These are phyloP conservation scores for Lasiosphaeris hirsuta DNA, from an alignment of 495 filamentous ascomycete species.

Conservation along the genomic window DNA sequence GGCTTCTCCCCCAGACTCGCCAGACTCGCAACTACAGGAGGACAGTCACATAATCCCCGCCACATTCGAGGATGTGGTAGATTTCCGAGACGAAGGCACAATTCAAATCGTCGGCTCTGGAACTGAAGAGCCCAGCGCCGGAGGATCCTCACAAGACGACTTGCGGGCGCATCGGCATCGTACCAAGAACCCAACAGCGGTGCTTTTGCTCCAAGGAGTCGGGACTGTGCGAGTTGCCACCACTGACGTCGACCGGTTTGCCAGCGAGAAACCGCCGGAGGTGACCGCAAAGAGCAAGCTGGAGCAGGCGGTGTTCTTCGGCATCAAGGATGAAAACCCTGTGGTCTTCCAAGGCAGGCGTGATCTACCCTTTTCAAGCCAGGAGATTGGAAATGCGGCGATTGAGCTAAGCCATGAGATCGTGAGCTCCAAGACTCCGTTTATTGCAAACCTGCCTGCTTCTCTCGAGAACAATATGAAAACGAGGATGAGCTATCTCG, in stretches of 20 bases:
- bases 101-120: constrained; percentile 62
- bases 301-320: constrained; percentile 92
- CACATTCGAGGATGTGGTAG: constrained; percentile 79
- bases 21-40: constrained; percentile 65
- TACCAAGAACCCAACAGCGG: constrained; percentile 58
- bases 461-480: constrained; percentile 79
- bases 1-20: constrained; percentile 53
- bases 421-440: constrained; percentile 66
- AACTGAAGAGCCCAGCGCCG: constrained; percentile 49
- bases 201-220: constrained; percentile 74
- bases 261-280: constrained; percentile 44
- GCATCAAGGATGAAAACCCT: constrained; percentile 72
- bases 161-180: constrained; percentile 45
- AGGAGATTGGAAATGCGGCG: constrained; percentile 76
- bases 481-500: constrained; percentile 63
- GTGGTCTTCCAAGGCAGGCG: constrained; percentile 68
- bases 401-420: constrained; percentile 77
- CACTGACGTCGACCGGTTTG: constrained; percentile 50
- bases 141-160: constrained; percentile 38
- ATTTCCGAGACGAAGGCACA: constrained; percentile 65
- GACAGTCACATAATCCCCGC: constrained; percentile 56
- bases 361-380: constrained; percentile 57
- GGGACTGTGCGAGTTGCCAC: constrained; percentile 75
- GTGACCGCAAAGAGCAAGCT: constrained; percentile 83
- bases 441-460: constrained; percentile 65